Evolutionary conservation across 495 filamentous ascomycete species (phyloP).

Genomic region (Staphylotrichum longicolle): DNA sequence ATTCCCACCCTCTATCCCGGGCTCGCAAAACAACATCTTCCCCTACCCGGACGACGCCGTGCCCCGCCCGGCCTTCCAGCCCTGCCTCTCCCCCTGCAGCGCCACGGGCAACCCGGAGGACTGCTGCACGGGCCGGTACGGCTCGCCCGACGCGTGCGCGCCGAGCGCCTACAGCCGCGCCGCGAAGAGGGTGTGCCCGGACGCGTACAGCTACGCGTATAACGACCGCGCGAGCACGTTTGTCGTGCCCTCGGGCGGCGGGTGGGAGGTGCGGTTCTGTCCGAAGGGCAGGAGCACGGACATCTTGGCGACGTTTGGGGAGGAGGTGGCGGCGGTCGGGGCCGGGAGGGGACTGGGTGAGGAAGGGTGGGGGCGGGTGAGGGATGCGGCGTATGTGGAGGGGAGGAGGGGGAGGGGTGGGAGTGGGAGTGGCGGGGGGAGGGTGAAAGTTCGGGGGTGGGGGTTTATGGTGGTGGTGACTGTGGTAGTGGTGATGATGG

Average conservation of each 20-base stretch:
- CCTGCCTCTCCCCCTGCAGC: conserved; percentile 69
- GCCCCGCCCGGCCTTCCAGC: conserved; percentile 63
- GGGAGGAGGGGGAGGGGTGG: not conserved
- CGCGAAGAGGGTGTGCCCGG: conserved; percentile 73
- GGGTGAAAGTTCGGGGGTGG: not conserved
- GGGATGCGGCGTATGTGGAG: conserved; percentile 33
- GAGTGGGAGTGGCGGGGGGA: too few relatives aligned
- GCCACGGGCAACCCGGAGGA: conserved; percentile 55
- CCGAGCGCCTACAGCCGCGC: conserved; percentile 59
- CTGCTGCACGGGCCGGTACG: conserved; percentile 67
- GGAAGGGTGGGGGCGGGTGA: conserved; percentile 15
- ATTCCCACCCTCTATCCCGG: conserved; percentile 53
- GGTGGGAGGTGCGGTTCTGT: conserved; percentile 76
- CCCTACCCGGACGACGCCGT: conserved; percentile 66
- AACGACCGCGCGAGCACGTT: conserved; percentile 75
- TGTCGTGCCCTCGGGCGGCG: conserved; percentile 61
- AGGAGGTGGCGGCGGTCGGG: conserved; percentile 42
- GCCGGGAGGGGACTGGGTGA: conserved; percentile 19
- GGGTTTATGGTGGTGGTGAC: not conserved
- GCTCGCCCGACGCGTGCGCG: conserved; percentile 55
- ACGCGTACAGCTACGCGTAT: conserved; percentile 78
- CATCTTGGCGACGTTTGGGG: conserved; percentile 54
- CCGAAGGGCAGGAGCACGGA: conserved; percentile 67
- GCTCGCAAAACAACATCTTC: not conserved
- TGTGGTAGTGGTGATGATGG: conserved; percentile 3